Evolutionary conservation across 2,329 filamentous ascomycete genomes (phyloP), one percentile per base, ranked within the genome.

Genomic region (Fusarium staphyleae): DNA sequence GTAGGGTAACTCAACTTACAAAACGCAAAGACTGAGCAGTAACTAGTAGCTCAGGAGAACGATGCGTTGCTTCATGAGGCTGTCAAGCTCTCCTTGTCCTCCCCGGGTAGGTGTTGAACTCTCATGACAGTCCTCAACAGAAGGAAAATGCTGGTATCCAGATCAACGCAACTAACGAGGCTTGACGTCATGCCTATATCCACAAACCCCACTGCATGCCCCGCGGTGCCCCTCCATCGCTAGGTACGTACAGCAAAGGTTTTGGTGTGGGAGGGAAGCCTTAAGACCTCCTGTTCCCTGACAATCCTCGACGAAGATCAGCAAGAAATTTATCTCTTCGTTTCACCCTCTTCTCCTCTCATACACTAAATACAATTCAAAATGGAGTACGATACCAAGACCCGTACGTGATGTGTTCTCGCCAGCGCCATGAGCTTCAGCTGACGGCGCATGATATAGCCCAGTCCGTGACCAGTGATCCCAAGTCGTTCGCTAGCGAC

Each of bases 401-500:
- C 82, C 40, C 82, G 89, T 92, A 76, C 70, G 87, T 65, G 10
- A 24, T 13, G 9, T 22, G 9, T 22, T 16, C 30, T 8, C 33
- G 42, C 28, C 16, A 24, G 11, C 42, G 16, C 34, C 1, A 15
- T 32, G n/a, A 16, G 30, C 19, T 37, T 12, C 35, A 48, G 48
- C 63, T 67, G 43, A 65, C 59, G 36, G 13, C 48, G 9, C 33
- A 15, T 30, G 5, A 41, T n/a, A 22, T 67, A 96, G 90, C 88
- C 39, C 86, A 85, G 56, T 96, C 88, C 72, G 82, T 81, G 65
- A 98, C 92, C 30, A 86, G 83, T 66, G 93, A 98, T 77, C 85
- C 84, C 68, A 89, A 82, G 34, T 97, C 92, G 40, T 98, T 98
- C 72, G 95, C 90, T 45, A 91, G 87, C 74, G 81, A 87, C 55